Conservation (phyloP, 1,284 basidiomycete genomes). For the Coniferiporia weirii region DNA sequence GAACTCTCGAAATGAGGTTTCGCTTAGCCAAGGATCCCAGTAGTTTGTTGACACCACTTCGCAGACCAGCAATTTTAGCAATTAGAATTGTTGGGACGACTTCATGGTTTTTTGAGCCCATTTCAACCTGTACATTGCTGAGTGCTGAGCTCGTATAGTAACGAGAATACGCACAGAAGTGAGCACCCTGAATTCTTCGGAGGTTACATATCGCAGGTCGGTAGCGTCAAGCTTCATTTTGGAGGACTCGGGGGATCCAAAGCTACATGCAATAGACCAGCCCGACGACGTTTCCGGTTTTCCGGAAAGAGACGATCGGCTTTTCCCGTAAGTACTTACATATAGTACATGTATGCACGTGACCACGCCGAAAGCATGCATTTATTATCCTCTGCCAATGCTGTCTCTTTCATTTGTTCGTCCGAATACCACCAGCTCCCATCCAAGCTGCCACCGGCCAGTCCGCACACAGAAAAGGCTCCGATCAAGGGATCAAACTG, state of each 20-base stretch:
- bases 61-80: conserved; percentile 85
- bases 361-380: no score
- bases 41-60: conserved; percentile 90
- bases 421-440: no score
- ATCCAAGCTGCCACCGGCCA: no score
- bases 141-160: conserved; percentile 1
- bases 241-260: neutral
- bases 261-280: neutral
- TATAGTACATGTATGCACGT: no score
- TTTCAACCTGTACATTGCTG: conserved; percentile 67
- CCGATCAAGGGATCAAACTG: no score
- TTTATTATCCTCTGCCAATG: no score
- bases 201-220: conserved; percentile 88
- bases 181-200: conserved; percentile 92
- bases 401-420: no score
- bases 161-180: conserved; percentile 66
- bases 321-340: no score
- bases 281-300: no score
- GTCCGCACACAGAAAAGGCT: no score
- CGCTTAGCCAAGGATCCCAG: conserved; percentile 89
- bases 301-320: no score
- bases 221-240: conserved; percentile 92
- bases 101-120: conserved; percentile 98
- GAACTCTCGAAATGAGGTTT: conserved; percentile 84
- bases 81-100: conserved; percentile 88